phyloP scores from a whole-genome alignment of 306 rosid genomes.

The Ochetophila trinervis region DNA sequence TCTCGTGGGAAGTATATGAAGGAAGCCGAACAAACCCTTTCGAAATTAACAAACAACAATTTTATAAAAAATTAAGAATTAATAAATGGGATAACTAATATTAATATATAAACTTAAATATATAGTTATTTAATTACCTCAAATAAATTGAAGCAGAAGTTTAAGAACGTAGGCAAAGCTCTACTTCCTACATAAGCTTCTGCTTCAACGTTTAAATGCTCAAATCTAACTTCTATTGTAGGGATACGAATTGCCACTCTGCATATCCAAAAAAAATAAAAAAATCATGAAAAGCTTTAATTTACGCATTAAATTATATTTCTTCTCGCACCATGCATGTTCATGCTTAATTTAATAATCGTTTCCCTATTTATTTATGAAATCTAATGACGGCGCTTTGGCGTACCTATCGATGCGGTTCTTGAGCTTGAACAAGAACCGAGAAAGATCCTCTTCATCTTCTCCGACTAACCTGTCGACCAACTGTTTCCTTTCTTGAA shows the following conservation, averaged over 20 bases:
- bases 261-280: neutral
- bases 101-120: no score
- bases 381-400: no score
- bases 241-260: slow-evolving; percentile 22
- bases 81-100: no score
- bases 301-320: no score
- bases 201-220: slow-evolving; percentile 15
- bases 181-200: slow-evolving; percentile 15
- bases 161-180: slow-evolving; percentile 21
- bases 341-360: no score
- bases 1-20: slow-evolving; percentile 12
- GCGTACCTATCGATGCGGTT: slow-evolving; percentile 20
- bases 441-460: slow-evolving; percentile 14
- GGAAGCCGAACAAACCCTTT: slow-evolving; percentile 16
- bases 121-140: slow-evolving; percentile 3
- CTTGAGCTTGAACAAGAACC: slow-evolving; percentile 23
- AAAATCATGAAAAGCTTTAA: no score
- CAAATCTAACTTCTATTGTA: slow-evolving; percentile 19
- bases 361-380: no score
- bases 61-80: no score
- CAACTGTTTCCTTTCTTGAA: slow-evolving; percentile 17
- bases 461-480: slow-evolving; percentile 20
- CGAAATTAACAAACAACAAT: neutral
- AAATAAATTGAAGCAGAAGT: slow-evolving; percentile 15
- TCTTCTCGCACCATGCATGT: no score